Evolutionary conservation across 345 rosid species (phyloP).

Genomic region (Reutealis trisperma): DNA sequence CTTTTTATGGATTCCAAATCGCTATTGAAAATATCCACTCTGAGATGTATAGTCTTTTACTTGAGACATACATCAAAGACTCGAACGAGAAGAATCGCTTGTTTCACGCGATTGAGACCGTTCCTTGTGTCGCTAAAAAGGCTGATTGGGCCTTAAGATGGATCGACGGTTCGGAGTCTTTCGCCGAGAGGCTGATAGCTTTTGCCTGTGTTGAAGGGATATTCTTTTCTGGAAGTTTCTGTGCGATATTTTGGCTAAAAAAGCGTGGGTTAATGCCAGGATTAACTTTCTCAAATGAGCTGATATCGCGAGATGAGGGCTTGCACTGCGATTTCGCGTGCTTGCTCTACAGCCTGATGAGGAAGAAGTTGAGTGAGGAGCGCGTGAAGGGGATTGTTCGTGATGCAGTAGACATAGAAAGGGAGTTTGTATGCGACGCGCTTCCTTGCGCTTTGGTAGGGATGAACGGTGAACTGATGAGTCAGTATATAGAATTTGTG

Average conservation of each 20-base stretch:
- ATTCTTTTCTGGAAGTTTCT: slow-evolving; percentile 90
- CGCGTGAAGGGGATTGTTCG: slow-evolving; percentile 63
- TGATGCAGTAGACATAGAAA: slow-evolving; percentile 88
- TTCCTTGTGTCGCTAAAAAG: slow-evolving; percentile 76
- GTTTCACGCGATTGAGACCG: slow-evolving; percentile 71
- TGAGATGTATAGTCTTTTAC: slow-evolving; percentile 91
- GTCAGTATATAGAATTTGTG: slow-evolving; percentile 86
- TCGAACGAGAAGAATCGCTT: slow-evolving; percentile 56
- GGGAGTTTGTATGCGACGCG: slow-evolving; percentile 93
- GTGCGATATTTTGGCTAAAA: slow-evolving; percentile 89
- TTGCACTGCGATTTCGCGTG: slow-evolving; percentile 96
- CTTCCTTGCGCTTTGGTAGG: slow-evolving; percentile 88
- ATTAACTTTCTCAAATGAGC: slow-evolving; percentile 85
- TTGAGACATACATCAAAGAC: slow-evolving; percentile 89
- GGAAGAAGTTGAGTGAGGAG: slow-evolving; percentile 63
- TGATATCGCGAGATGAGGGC: slow-evolving; percentile 93
- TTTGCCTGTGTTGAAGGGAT: slow-evolving; percentile 98
- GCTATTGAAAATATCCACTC: slow-evolving; percentile 96
- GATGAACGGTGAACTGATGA: slow-evolving; percentile 75
- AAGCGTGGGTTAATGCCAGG: slow-evolving; percentile 96
- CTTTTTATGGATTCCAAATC: slow-evolving; percentile 95
- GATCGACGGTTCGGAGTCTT: slow-evolving; percentile 77
- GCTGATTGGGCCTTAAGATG: slow-evolving; percentile 79
- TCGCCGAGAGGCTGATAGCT: slow-evolving; percentile 75
- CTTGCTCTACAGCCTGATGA: slow-evolving; percentile 54